These are phyloP conservation scores for Carex littledalei DNA, from an alignment of 176 grass and related monocot genomes.

Conservation along the genomic window DNA sequence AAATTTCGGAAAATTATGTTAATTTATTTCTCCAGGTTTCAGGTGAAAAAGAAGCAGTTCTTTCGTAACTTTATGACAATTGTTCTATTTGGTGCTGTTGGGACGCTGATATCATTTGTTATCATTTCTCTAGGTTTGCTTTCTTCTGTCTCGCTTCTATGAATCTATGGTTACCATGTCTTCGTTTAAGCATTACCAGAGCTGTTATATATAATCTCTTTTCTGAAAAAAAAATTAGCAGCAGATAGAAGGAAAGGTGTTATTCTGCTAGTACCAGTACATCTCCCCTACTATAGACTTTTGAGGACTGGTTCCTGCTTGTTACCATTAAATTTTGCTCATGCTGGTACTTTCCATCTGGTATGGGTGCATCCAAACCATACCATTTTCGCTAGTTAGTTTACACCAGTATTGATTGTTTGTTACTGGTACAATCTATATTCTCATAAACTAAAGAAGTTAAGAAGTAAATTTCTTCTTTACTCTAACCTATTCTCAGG, in stretches of 20 bases:
- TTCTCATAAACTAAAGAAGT: background rate
- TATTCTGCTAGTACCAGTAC: slow-evolving; percentile 23
- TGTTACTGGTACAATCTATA: background rate
- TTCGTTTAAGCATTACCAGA: background rate
- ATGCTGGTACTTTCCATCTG: background rate
- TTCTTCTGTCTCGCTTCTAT: slow-evolving; percentile 9
- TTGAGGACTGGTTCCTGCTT: background rate
- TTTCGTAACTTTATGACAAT: slow-evolving; percentile 86
- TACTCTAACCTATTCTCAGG: slow-evolving; percentile 31
- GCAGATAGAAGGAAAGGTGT: slow-evolving; percentile 35
- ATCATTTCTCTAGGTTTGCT: slow-evolving; percentile 70
- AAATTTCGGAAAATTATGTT: background rate
- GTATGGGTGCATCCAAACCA: background rate
- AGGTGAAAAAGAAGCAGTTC: slow-evolving; percentile 91
- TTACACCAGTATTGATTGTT: background rate
- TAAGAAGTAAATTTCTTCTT: slow-evolving; percentile 1
- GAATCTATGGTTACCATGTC: background rate
- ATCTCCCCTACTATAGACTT: background rate
- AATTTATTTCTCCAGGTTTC: slow-evolving; percentile 40
- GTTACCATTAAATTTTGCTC: background rate
- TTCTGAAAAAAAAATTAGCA: background rate
- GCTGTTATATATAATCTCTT: background rate
- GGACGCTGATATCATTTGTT: slow-evolving; percentile 69
- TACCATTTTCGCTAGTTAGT: background rate
- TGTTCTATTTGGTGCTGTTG: slow-evolving; percentile 62